These are phyloP conservation scores for Claviceps citrina DNA, from an alignment of 2,329 filamentous ascomycete species.

Conservation along the genomic window DNA sequence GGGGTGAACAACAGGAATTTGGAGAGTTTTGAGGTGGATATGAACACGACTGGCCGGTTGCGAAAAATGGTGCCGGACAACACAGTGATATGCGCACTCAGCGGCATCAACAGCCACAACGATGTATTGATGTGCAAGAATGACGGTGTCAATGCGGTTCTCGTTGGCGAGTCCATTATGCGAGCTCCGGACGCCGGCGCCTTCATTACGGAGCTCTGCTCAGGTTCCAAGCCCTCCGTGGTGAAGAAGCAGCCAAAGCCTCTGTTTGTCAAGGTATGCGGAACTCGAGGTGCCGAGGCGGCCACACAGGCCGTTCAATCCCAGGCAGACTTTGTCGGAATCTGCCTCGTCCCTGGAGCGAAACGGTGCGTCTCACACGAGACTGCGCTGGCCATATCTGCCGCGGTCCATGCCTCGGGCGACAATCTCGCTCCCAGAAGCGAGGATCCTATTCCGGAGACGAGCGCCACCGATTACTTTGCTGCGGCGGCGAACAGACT, in stretches of 20 bases:
- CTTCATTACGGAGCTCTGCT: conserved; percentile 76
- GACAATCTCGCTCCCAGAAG: conserved; percentile 22
- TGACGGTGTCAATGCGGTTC: conserved; percentile 80
- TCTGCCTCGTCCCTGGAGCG: conserved; percentile 72
- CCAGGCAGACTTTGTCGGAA: conserved; percentile 82
- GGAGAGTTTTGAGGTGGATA: conserved; percentile 90
- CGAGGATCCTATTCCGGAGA: conserved; percentile 14
- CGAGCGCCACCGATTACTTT: conserved; percentile 54
- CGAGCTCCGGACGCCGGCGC: conserved; percentile 63
- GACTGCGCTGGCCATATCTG: conserved; percentile 65
- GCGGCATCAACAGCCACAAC: conserved; percentile 76
- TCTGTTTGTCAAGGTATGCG: conserved; percentile 85
- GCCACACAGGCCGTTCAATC: conserved; percentile 68
- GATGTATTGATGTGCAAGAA: conserved; percentile 79
- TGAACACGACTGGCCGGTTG: conserved; percentile 77
- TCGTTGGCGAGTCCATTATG: conserved; percentile 95
- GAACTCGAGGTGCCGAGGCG: conserved; percentile 68
- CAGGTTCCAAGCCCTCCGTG: conserved; percentile 28
- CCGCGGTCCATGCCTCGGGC: conserved; percentile 57
- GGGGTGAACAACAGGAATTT: conserved; percentile 97
- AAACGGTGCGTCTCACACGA: conserved; percentile 69
- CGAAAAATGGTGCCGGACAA: conserved; percentile 73
- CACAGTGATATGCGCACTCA: conserved; percentile 83
- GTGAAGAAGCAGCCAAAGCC: conserved; percentile 24
- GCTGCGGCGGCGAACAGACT: conserved; percentile 33